Percentiles rank a stretch among this genome's conserved stretches.
Evolutionary conservation across 371 early-diverging fungal genomes (phyloP).

Genomic region (Lichtheimia ramosa): DNA sequence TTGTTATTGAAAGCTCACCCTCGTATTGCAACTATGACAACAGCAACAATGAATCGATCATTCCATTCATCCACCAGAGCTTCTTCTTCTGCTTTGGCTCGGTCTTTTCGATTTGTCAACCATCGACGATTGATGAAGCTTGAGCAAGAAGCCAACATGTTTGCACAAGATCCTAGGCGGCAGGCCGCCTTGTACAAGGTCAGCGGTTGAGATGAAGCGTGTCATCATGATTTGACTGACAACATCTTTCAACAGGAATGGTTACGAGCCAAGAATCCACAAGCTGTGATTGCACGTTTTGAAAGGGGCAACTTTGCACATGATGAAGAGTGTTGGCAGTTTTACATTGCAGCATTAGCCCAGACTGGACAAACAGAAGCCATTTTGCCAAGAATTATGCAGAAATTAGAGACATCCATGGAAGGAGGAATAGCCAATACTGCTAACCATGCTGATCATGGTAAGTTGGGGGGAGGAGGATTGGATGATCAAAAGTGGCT

Average conservation of each 20-base stretch:
- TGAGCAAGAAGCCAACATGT: constrained; percentile 70
- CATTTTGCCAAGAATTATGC: constrained; percentile 63
- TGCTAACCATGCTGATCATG: constrained; percentile 11
- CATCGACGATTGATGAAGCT: constrained; percentile 56
- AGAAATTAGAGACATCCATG: constrained; percentile 55
- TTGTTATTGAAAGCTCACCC: not conserved
- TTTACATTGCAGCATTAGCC: constrained; percentile 72
- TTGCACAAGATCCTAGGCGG: constrained; percentile 58
- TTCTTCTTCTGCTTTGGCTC: constrained; percentile 2
- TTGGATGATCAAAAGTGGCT: not conserved
- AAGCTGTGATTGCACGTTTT: constrained; percentile 67
- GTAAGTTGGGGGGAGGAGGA: not conserved
- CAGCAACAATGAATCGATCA: constrained; percentile 8
- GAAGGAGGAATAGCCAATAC: constrained; percentile 5
- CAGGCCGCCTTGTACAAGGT: constrained; percentile 79
- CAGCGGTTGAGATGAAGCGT: not conserved
- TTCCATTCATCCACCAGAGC: constrained; percentile 11
- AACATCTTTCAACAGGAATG: constrained; percentile 52
- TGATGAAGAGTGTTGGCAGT: constrained; percentile 68
- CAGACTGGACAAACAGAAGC: constrained; percentile 64
- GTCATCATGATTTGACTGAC: not conserved
- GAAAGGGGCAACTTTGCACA: constrained; percentile 66
- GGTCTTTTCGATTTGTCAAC: constrained; percentile 40
- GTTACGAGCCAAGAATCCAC: constrained; percentile 60
- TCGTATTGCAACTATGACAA: not conserved